Evolutionary conservation across 257 asterid genomes (phyloP), one percentile per base, ranked within the genome.

Genomic region (Thymus quinquecostatus): DNA sequence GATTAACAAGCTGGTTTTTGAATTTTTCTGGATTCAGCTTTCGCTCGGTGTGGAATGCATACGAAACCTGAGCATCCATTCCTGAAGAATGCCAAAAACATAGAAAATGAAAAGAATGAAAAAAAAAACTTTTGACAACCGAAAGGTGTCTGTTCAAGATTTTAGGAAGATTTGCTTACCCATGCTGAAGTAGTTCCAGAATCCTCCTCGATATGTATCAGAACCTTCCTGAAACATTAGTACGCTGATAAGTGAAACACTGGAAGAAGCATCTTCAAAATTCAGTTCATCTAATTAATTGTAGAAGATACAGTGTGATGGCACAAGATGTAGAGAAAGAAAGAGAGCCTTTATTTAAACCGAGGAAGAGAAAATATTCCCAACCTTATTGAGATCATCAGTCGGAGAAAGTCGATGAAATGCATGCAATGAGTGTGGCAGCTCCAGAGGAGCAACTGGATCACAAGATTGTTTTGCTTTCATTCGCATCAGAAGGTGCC

Each of bases 41-140:
- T 70, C 99, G 78, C 74, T 95, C 96, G 21, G 95, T 78, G 85
- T 95, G 99, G 82, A 95, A 95, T 49, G 96, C 98, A 72, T 95
- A 92, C 66, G 99, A 95, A 77, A 89, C 98, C 82, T 95, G 98
- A 12, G 98, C 99, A 77, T 95, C 99, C 98, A 95, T 95, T 41
- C 99, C 99, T 94, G 86, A 60, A 74, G 66, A 78, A 48, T 60
- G 38, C 57, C 57, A 77, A 47, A 40, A 9, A 78, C 3, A 44
- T 44, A 10, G 28, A 49, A 9, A 38, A 51, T 30, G 27, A 68
- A 0, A 53, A 10, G 21, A 38, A 30, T 14, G 12, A 10, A 33
- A 30, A 55, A 8, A 55, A 59, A 59, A 58, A 4, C 4, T 8
- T 6, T 21, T 2, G 58, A 53, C 29, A 21, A 48, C 10, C 29